A percentile compares a stretch with the other conserved stretches of the same genome.
Conservation (phyloP, 768 basidiomycete species). For the Xerocomus spinulosus region DNA sequence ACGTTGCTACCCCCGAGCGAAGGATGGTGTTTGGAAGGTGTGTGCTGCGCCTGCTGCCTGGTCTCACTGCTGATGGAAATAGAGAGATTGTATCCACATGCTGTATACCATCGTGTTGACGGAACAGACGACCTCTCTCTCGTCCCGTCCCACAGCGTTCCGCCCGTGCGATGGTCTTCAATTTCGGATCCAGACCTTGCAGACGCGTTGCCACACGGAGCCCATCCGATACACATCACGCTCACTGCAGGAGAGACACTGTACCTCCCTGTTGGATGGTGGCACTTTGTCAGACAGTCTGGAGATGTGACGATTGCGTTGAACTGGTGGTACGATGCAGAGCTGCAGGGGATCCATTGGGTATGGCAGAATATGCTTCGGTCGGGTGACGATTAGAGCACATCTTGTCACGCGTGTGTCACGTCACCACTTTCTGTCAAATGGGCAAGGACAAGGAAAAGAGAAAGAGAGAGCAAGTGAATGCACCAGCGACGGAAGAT, state of each 20-base stretch:
- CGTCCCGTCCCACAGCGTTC: conserved; percentile 30
- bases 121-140: conserved; percentile 25
- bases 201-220: conserved; percentile 43
- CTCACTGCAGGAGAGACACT: conserved; percentile 72
- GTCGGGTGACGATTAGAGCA: conserved; percentile 35
- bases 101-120: conserved; percentile 47
- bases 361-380: conserved; percentile 61
- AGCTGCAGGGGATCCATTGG: conserved; percentile 69
- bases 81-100: conserved; percentile 66
- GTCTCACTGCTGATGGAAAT: conserved; percentile 12
- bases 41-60: conserved; percentile 6
- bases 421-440: conserved; percentile 17
- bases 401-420: conserved; percentile 15
- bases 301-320: conserved; percentile 60
- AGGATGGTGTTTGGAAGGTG: conserved; percentile 77
- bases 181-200: conserved; percentile 53
- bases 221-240: conserved; percentile 63
- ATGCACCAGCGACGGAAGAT: conserved; percentile 37
- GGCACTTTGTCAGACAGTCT: conserved; percentile 82
- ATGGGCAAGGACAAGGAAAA: conserved; percentile 80
- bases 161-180: conserved; percentile 79
- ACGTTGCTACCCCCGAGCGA: conserved; percentile 87
- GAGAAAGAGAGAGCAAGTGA: conserved; percentile 69
- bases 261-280: conserved; percentile 93
- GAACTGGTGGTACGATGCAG: conserved; percentile 90